Evolutionary conservation across 805 yeast genomes (phyloP), one percentile per base, ranked within the genome.

Genomic region (Jamesozyma rosinii): DNA sequence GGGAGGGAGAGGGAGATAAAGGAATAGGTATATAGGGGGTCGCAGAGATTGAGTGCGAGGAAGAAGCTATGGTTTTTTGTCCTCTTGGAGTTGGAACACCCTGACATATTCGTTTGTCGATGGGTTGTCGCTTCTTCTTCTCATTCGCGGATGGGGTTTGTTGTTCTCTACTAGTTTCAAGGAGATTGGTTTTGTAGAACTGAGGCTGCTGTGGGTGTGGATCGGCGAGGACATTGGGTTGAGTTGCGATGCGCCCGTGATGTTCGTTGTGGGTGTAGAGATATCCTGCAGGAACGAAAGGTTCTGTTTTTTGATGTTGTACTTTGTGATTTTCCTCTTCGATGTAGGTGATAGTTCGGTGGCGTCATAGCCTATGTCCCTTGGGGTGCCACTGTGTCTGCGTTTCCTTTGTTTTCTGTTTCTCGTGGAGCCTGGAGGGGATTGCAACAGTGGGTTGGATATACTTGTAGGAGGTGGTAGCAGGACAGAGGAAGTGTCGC

Each of bases 81-180:
- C 32, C 37, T 44, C 46, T 40, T 55, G 57, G 24, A 59, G 42
- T 35, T 57, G 63, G 35, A 59, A 59, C 2, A 59, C 63, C 26
- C 64, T 48, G 9, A 59, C 55, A 40, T 51, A 54, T 35, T 56
- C 59, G 40, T 53, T 56, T 31, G 53, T 52, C 24, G 55, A 47
- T 9, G 61, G 59, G 40, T 57, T 53, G 34, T 58, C 60, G 33
- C 61, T 51, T 11, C 46, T 54, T 27, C 63, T 44, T 37, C 58
- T 53, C 60, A 54, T 52, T 40, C 64, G 50, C 29, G 64, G 61
- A 44, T 59, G 63, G n/a, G 59, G 58, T 40, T 54, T 57, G 38
- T 50, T 53, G 40, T 51, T 53, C 38, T 59, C 64, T 3, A 58
- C 62, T 18, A 55, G 44, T 37, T 46, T 46, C 29, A 51, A 40